A percentile compares a stretch with the other conserved stretches of the same genome.
Conservation (phyloP, 2,329 filamentous ascomycete species). For the Metarhizium guizhouense region DNA sequence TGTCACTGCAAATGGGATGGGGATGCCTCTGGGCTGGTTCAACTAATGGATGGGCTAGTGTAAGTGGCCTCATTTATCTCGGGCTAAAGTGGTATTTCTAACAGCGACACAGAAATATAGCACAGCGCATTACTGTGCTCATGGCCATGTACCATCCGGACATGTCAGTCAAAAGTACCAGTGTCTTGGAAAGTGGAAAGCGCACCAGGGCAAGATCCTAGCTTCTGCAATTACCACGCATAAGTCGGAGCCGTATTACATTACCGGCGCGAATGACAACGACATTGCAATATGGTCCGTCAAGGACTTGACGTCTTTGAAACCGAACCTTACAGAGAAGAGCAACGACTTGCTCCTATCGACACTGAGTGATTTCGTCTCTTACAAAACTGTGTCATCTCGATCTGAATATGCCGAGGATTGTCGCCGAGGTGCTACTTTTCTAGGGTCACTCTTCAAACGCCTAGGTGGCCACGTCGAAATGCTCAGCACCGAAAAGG, state of each 20-base stretch:
- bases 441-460: constrained; percentile 82
- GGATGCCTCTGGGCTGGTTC: constrained; percentile 81
- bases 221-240: constrained; percentile 69
- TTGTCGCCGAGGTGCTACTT: constrained; percentile 86
- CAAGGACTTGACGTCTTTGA: constrained; percentile 23
- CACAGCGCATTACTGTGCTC: constrained; percentile 54
- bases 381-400: constrained; percentile 86
- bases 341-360: constrained; percentile 51
- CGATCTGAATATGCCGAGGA: constrained; percentile 80
- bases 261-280: constrained; percentile 90
- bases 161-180: constrained; percentile 73
- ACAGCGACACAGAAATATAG: constrained; percentile 49
- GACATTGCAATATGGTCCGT: constrained; percentile 85
- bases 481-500: constrained; percentile 73
- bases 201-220: constrained; percentile 79
- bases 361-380: constrained; percentile 76
- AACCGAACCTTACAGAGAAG: constrained; percentile 27
- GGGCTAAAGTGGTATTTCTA: accelerated
- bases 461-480: constrained; percentile 83
- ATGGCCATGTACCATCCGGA: constrained; percentile 36
- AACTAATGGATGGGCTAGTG: constrained; percentile 79
- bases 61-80: constrained; percentile 31
- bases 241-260: constrained; percentile 70
- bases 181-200: constrained; percentile 67
- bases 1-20: constrained; percentile 77